Percentiles rank a stretch among this genome's conserved stretches.
These are phyloP conservation scores for Cytospora piceae DNA, from an alignment of 2,329 filamentous ascomycete genomes.

Conservation along the genomic window DNA sequence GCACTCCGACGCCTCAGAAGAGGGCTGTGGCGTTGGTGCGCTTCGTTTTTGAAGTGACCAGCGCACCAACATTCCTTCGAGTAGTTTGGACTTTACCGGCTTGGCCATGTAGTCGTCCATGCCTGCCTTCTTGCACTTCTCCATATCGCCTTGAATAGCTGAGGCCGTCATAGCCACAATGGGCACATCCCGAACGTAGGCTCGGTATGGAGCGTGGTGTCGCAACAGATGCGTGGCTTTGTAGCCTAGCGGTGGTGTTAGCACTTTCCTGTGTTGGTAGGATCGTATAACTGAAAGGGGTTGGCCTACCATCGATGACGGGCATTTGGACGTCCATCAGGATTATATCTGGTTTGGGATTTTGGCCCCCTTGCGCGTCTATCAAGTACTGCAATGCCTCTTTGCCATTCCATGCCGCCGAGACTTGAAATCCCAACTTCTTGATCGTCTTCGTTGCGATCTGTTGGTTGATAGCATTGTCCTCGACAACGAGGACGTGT, in stretches of 20 bases:
- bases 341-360: conserved; percentile 71
- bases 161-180: conserved; percentile 61
- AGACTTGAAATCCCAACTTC: conserved; percentile 72
- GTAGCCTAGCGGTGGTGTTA: conserved; percentile 57
- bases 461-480: conserved; percentile 57
- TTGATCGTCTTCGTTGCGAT: conserved; percentile 71
- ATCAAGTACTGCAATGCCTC: conserved; percentile 76
- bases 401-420: conserved; percentile 76
- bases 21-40: conserved; percentile 10
- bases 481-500: conserved; percentile 78
- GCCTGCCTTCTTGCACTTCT: conserved; percentile 55
- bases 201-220: conserved; percentile 67
- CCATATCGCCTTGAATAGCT: conserved; percentile 58
- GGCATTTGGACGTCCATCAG: conserved; percentile 55
- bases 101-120: conserved; percentile 62
- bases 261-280: too few relatives aligned
- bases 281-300: neutral
- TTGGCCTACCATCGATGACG: conserved; percentile 14
- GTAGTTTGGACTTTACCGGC: conserved; percentile 53
- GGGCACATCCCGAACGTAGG: conserved; percentile 58
- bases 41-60: conserved; percentile 34
- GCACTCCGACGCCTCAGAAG: conserved; percentile 30
- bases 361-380: conserved; percentile 53
- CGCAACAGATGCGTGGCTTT: conserved; percentile 74
- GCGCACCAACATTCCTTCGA: conserved; percentile 47